Evolutionary conservation across 202 grass and related monocot genomes (phyloP).

Genomic region (Panicum hallii): DNA sequence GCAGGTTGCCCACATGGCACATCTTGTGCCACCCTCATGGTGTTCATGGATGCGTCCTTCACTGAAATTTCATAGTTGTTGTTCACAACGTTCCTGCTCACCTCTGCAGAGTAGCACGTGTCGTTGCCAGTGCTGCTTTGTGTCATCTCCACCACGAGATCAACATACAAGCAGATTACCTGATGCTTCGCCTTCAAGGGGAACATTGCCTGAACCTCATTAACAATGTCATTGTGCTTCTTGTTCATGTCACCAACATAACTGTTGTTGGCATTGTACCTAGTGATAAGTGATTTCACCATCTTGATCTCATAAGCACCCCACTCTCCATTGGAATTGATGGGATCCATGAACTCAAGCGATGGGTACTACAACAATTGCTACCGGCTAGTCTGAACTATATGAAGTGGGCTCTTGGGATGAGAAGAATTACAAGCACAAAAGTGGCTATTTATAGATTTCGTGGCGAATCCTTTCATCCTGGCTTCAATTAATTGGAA

Average conservation of each 20-base stretch:
- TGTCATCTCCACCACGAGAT: not conserved
- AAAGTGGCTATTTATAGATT: constrained; percentile 10
- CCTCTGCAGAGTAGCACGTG: not conserved
- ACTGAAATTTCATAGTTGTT: not conserved
- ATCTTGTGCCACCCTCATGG: not conserved
- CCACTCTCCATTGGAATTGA: constrained; percentile 25
- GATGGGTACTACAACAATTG: not conserved
- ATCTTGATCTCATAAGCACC: constrained; percentile 9
- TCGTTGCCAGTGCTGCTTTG: not conserved
- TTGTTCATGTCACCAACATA: not conserved
- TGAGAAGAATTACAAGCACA: not conserved
- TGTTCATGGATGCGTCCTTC: not conserved
- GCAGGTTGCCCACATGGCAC: accelerated
- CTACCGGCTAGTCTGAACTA: not conserved
- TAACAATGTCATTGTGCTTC: constrained; percentile 8
- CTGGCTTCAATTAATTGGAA: not conserved
- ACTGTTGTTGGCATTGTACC: not conserved
- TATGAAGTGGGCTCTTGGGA: not conserved
- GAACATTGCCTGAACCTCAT: not conserved
- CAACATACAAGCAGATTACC: constrained; percentile 34
- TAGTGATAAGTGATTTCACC: constrained; percentile 24
- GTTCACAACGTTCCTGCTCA: too few relatives aligned
- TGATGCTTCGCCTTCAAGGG: constrained; percentile 25
- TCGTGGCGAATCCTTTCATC: not conserved
- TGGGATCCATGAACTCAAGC: not conserved